Evolutionary conservation across 1,284 basidiomycete species (phyloP), one percentile per base, ranked within the genome.

Genomic region (Cryptococcus wingfieldii): DNA sequence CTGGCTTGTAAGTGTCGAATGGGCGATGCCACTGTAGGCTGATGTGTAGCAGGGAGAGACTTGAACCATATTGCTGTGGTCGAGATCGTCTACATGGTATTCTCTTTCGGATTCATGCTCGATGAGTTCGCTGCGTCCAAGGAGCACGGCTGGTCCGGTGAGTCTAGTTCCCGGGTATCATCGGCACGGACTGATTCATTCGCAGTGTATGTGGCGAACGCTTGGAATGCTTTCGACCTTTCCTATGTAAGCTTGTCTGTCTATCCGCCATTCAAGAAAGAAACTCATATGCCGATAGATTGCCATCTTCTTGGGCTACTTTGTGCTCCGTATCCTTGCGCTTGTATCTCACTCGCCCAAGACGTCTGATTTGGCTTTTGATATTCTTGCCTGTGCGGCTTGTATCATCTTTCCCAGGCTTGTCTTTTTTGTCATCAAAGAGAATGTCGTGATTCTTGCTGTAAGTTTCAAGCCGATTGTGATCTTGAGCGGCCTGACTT

Each of bases 381-480:
- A 93, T 65, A 81, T 91, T 43, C 80, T 94, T 37, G 82, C 90
- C 5, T 90, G 87, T 65, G 89, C 86, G 8, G 90, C 88, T 9
- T 93, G 90, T 67, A 86, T 94, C 48, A 81, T 94, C 25, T 89
- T 93, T 69, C 90, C 91, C 10, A 82, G 90, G 45, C 77, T 94
- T 16, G 89, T 88, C 0, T 94, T 94, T 76, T 92, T 90, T 70
- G 83, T 88, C 2, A 83, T 94, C 50, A 86, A 85, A 16, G 87
- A 90, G 64, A 90, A 90, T 54, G 84, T 92, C 18, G 81, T 94
- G 39, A 82, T 94, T 28, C 76, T 94, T 16, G 76, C 77, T 8
- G 89, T 91, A 70, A 58, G 79, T 75, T 4, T 31, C n/a, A 12
- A 42, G 18, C 10, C 12, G 4, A 37, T 13, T 37, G n/a, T 6